Evolutionary conservation across 2,329 filamentous ascomycete species (phyloP).

Genomic region (Didymellaceae sp.): DNA sequence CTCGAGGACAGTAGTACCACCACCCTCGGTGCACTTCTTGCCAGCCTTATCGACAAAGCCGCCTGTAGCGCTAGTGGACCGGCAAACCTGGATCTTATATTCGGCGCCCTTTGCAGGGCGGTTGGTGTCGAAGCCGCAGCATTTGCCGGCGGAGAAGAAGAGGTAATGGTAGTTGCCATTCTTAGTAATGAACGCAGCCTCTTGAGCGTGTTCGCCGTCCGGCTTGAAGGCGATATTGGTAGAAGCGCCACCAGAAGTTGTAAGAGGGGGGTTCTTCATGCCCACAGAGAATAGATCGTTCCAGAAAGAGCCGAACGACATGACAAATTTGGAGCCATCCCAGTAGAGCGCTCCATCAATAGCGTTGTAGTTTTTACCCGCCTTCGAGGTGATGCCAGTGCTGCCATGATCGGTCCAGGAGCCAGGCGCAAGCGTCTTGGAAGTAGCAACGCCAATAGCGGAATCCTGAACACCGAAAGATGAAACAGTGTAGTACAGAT

Average conservation of each 20-base stretch:
- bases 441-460: conserved; percentile 66
- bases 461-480: conserved; percentile 66
- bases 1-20: conserved; percentile 67
- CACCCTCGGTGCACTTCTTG: conserved; percentile 59
- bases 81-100: conserved; percentile 71
- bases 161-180: conserved; percentile 67
- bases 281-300: conserved; percentile 66
- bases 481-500: conserved; percentile 72
- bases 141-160: conserved; percentile 67
- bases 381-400: conserved; percentile 56
- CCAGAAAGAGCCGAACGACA: conserved; percentile 75
- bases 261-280: conserved; percentile 51
- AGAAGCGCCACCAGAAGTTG: conserved; percentile 39
- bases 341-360: conserved; percentile 60
- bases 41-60: conserved; percentile 65
- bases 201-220: conserved; percentile 59
- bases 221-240: conserved; percentile 63
- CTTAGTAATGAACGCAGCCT: conserved; percentile 64
- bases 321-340: conserved; percentile 54
- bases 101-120: conserved; percentile 64
- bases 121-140: conserved; percentile 64
- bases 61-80: conserved; percentile 60
- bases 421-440: conserved; percentile 52
- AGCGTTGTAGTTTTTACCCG: conserved; percentile 54
- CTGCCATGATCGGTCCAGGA: conserved; percentile 66